Conservation (phyloP, 352 stramenopile genomes). For the Pythium apleroticum region DNA sequence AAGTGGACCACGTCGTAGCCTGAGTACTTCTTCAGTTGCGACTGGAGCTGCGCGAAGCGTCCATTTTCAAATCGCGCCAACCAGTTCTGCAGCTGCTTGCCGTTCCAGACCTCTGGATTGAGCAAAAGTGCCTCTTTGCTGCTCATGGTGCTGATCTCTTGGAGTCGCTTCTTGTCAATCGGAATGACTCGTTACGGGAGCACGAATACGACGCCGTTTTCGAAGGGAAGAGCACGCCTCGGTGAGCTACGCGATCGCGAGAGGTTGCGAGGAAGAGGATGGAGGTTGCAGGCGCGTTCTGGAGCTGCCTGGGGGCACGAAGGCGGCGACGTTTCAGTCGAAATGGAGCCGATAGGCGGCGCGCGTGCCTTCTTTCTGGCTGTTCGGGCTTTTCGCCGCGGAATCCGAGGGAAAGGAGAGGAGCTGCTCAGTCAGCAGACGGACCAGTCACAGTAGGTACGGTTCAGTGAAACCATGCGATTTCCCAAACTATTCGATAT, state of each 20-base stretch:
- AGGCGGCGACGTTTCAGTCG: background rate
- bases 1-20: slow-evolving; percentile 76
- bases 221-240: background rate
- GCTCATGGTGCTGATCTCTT: slow-evolving; percentile 6
- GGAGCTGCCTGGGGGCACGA: background rate
- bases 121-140: slow-evolving; percentile 56
- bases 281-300: background rate
- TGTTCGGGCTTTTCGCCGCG: background rate
- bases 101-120: slow-evolving; percentile 80
- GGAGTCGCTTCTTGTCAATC: background rate
- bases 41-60: slow-evolving; percentile 56
- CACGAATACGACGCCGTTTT: background rate
- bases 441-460: background rate
- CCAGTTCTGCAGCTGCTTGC: slow-evolving; percentile 78
- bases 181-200: background rate
- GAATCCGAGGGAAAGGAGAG: slow-evolving; percentile 6
- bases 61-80: slow-evolving; percentile 73
- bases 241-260: background rate
- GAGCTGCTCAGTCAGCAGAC: slow-evolving; percentile 1
- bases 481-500: background rate
- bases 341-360: background rate
- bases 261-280: background rate
- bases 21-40: slow-evolving; percentile 55
- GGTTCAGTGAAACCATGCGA: background rate
- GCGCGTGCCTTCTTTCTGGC: background rate